A percentile compares a stretch with the other conserved stretches of the same genome.
Conservation (phyloP, 371 early-diverging fungal genomes). For the Apophysomyces sp. region DNA sequence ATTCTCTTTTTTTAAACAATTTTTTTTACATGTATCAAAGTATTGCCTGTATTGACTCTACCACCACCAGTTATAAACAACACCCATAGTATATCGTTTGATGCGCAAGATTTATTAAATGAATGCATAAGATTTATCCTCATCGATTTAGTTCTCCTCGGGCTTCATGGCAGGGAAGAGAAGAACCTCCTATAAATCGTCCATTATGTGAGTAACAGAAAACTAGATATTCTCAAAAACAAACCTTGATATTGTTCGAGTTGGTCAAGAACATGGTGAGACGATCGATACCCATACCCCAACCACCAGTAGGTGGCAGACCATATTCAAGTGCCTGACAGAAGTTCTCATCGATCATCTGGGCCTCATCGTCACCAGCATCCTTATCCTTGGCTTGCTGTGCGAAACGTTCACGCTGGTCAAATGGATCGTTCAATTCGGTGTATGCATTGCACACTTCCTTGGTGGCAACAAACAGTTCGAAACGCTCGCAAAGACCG, state of each 20-base stretch:
- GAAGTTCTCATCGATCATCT: slow-evolving; percentile 98
- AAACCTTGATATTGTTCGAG: slow-evolving; percentile 91
- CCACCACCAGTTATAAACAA: too few species aligned
- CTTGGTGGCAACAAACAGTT: slow-evolving; percentile 99
- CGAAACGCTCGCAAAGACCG: slow-evolving; percentile 99
- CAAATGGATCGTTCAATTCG: slow-evolving; percentile 98
- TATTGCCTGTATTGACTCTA: too few species aligned
- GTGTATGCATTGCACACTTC: slow-evolving; percentile 99
- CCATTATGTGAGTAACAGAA: neutral
- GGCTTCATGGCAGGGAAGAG: slow-evolving; percentile 96
- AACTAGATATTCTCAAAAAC: slow-evolving; percentile 5
- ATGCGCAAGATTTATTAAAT: neutral
- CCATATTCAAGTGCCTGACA: slow-evolving; percentile 98
- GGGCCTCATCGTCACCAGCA: slow-evolving; percentile 99
- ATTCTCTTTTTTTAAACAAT: too few species aligned
- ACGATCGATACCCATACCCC: slow-evolving; percentile 99
- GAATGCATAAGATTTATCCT: neutral
- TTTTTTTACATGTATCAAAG: too few species aligned
- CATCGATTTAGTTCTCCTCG: slow-evolving; percentile 46
- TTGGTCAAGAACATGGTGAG: slow-evolving; percentile 99
- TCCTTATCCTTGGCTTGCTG: slow-evolving; percentile 97
- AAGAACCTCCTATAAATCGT: slow-evolving; percentile 82
- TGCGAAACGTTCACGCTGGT: slow-evolving; percentile 96
- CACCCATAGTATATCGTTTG: neutral
- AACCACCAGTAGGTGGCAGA: slow-evolving; percentile 98